Conservation (phyloP, 2,329 filamentous ascomycete genomes). For the Ascochyta clinopodiicola region DNA sequence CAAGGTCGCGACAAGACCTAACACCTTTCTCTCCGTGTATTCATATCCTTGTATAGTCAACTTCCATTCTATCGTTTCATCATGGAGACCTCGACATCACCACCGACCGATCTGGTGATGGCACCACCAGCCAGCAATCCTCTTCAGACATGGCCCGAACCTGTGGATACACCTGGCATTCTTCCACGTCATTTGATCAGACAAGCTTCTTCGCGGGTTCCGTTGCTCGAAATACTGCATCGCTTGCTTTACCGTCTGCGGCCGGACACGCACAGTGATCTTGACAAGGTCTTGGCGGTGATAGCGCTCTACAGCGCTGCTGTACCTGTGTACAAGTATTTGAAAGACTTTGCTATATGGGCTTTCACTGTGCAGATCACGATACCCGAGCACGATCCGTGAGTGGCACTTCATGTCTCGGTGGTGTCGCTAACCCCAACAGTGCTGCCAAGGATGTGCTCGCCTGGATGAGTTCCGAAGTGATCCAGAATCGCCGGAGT, state of each 20-base stretch:
- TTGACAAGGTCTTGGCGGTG: constrained; percentile 33
- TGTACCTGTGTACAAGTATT: constrained; percentile 22
- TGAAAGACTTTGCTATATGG: constrained; percentile 28
- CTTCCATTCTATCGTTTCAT: not conserved
- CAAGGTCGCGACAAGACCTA: not conserved
- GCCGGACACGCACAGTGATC: constrained; percentile 19
- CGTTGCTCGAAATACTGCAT: constrained; percentile 39
- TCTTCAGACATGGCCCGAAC: constrained; percentile 30
- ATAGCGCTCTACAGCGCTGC: constrained; percentile 35
- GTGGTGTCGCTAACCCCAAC: not conserved
- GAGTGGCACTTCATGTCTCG: not conserved
- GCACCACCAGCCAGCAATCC: not conserved
- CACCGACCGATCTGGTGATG: constrained; percentile 12
- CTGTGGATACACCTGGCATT: constrained; percentile 32
- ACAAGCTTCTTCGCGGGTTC: constrained; percentile 23
- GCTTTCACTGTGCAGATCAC: constrained; percentile 31
- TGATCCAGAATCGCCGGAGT: constrained; percentile 30
- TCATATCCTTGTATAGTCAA: not conserved
- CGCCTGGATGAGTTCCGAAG: constrained; percentile 35
- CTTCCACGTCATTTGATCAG: constrained; percentile 34
- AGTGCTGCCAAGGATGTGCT: constrained; percentile 33
- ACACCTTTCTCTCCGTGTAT: not conserved
- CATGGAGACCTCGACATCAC: constrained; percentile 3
- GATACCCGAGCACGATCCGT: constrained; percentile 32
- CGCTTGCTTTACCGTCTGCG: constrained; percentile 32